Conservation (phyloP, 371 early-diverging fungal genomes). For the Lichtheimia ramosa region DNA sequence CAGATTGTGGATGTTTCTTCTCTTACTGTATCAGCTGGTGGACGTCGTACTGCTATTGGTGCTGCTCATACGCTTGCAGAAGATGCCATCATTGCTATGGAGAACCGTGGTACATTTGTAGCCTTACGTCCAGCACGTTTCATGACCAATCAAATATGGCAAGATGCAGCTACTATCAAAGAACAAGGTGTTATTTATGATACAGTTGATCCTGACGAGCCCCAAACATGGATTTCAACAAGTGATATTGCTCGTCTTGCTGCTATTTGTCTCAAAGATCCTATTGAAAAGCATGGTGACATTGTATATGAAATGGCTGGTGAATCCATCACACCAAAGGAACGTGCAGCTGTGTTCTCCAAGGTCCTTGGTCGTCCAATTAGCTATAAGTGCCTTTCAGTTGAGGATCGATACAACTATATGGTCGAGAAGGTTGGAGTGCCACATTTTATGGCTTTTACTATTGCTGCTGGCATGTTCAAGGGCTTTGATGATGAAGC, state of each 20-base stretch:
- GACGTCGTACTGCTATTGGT: constrained; percentile 21
- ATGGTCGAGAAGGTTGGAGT: background rate
- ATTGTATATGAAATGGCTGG: constrained; percentile 18
- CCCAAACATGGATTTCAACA: constrained; percentile 9
- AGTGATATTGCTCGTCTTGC: constrained; percentile 18
- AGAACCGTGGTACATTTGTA: constrained; percentile 16
- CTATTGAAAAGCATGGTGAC: constrained; percentile 18
- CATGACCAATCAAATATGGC: constrained; percentile 12
- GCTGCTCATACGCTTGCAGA: constrained; percentile 25
- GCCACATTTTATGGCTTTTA: constrained; percentile 1
- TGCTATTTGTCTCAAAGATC: constrained; percentile 10
- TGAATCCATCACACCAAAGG: background rate
- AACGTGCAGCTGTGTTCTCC: constrained; percentile 11
- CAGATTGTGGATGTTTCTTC: constrained; percentile 39
- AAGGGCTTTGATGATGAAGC: background rate
- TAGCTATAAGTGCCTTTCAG: constrained; percentile 4
- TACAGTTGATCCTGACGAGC: constrained; percentile 3
- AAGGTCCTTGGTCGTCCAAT: constrained; percentile 7
- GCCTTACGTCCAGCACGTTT: constrained; percentile 15
- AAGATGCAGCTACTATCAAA: constrained; percentile 4
- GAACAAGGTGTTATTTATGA: background rate
- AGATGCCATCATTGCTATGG: constrained; percentile 20
- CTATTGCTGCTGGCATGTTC: background rate
- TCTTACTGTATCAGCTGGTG: constrained; percentile 12
- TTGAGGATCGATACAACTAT: constrained; percentile 6